Conservation (phyloP, 345 rosid species). For the Mercurialis annua region DNA sequence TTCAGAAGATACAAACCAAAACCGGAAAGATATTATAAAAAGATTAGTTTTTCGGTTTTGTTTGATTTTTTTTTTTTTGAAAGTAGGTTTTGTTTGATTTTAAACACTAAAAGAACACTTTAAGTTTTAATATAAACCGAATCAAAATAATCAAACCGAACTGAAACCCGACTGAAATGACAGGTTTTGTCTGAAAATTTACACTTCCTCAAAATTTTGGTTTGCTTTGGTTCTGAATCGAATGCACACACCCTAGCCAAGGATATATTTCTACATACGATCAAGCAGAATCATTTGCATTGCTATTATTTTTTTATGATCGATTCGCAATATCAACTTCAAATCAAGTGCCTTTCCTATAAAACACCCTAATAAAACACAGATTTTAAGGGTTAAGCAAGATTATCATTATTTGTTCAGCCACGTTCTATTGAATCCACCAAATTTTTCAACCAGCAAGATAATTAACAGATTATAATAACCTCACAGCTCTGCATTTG, state of each 20-base stretch:
- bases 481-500: background rate
- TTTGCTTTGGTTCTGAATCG: too few species aligned
- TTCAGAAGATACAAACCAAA: too few species aligned
- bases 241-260: background rate
- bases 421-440: background rate
- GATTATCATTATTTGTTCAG: background rate
- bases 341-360: background rate
- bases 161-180: too few species aligned
- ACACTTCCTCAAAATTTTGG: too few species aligned
- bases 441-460: background rate
- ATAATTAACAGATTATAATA: constrained; percentile 6
- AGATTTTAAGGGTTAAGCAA: background rate
- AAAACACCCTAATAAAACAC: background rate
- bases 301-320: background rate
- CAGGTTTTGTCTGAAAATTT: too few species aligned
- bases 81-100: too few species aligned
- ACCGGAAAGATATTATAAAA: too few species aligned
- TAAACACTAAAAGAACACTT: too few species aligned
- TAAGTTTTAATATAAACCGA: too few species aligned
- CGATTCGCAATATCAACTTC: background rate
- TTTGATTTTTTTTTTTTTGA: too few species aligned
- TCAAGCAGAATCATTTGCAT: background rate
- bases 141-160: too few species aligned
- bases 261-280: background rate
- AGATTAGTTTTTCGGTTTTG: too few species aligned